Percentiles rank a stretch among this genome's conserved stretches.
These are phyloP conservation scores for Schizosaccharomyces osmophilus DNA, from an alignment of 805 yeast species.

Conservation along the genomic window DNA sequence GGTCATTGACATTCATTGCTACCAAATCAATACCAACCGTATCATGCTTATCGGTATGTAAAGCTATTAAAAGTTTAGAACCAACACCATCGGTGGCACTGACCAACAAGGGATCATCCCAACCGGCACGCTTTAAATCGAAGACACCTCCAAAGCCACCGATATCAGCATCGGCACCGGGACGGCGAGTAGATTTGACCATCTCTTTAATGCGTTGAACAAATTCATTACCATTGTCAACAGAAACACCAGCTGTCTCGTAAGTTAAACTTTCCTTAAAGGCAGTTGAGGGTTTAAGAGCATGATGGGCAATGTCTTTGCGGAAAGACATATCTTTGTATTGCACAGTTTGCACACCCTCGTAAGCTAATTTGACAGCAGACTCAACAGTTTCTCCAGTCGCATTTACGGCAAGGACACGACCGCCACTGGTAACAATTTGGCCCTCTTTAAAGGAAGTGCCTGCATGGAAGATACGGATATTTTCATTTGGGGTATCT, in stretches of 20 bases:
- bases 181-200: slow-evolving; percentile 77
- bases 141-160: slow-evolving; percentile 98
- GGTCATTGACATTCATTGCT: slow-evolving; percentile 96
- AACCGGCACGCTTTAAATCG: slow-evolving; percentile 75
- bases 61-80: slow-evolving; percentile 86
- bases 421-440: slow-evolving; percentile 74
- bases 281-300: slow-evolving; percentile 35
- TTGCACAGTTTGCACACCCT: slow-evolving; percentile 51
- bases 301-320: slow-evolving; percentile 86
- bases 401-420: slow-evolving; percentile 89
- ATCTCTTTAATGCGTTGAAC: slow-evolving; percentile 75
- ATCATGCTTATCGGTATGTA: slow-evolving; percentile 62
- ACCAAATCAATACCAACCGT: slow-evolving; percentile 98
- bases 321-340: slow-evolving; percentile 65
- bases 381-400: slow-evolving; percentile 47
- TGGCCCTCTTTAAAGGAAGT: slow-evolving; percentile 37
- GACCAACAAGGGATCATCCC: slow-evolving; percentile 48
- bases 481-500: slow-evolving; percentile 18
- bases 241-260: slow-evolving; percentile 91
- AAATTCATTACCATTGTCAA: slow-evolving; percentile 75
- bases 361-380: slow-evolving; percentile 69
- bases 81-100: slow-evolving; percentile 99
- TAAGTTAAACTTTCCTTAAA: slow-evolving; percentile 34
- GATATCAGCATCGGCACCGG: slow-evolving; percentile 92
- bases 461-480: slow-evolving; percentile 88